Conservation (phyloP, 73 alveolate genomes). For the Effrenium voratum region DNA sequence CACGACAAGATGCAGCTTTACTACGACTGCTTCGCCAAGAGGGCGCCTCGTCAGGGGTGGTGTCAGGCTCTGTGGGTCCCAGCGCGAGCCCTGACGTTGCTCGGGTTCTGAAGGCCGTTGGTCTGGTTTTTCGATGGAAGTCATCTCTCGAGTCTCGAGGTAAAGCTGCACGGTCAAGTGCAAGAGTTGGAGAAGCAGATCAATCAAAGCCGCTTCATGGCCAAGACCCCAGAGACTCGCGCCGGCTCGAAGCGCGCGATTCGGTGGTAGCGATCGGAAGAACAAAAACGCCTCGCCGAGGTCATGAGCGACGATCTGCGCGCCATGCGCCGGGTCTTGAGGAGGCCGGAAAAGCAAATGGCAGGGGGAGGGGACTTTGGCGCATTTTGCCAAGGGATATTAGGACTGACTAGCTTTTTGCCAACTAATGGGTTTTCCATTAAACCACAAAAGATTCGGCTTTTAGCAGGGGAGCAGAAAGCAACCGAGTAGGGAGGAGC, state of each 20-base stretch:
- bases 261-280: conserved; percentile 86
- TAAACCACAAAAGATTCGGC: background rate
- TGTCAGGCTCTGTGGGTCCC: too few species aligned
- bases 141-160: background rate
- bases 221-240: too few species aligned
- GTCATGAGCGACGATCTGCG: conserved; percentile 98
- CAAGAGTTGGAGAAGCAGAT: conserved; percentile 80
- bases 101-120: too few species aligned
- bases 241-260: background rate
- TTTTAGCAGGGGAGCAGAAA: background rate
- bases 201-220: conserved; percentile 81
- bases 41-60: too few species aligned
- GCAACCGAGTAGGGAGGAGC: background rate
- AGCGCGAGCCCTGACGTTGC: too few species aligned
- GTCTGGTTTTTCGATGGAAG: background rate
- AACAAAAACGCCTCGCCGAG: conserved; percentile 93
- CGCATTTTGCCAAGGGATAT: background rate
- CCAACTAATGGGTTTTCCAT: background rate
- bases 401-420: background rate
- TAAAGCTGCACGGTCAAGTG: conserved; percentile 44
- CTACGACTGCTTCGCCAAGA: conserved; percentile 59
- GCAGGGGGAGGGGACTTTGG: background rate
- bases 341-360: conserved; percentile 47
- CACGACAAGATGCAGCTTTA: conserved; percentile 80
- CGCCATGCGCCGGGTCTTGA: conserved; percentile 99